phyloP scores from a whole-genome alignment of 768 basidiomycete species.

The Hypholoma fasciculare region DNA sequence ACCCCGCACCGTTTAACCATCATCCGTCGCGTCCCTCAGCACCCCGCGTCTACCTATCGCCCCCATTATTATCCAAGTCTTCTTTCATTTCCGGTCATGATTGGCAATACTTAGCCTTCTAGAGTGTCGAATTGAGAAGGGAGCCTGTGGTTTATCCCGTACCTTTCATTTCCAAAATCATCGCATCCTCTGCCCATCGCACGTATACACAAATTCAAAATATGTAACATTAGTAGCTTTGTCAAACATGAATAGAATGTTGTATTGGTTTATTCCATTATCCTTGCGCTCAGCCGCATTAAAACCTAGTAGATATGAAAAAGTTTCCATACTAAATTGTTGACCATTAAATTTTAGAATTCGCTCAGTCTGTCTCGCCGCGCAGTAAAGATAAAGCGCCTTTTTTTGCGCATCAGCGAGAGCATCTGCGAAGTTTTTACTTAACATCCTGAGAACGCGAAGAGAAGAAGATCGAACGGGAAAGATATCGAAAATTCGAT shows the following conservation, averaged over 20 bases:
- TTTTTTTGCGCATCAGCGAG: no score
- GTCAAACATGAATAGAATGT: neutral
- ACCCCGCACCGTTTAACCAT: neutral
- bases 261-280: neutral
- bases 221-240: slow-evolving; percentile 1
- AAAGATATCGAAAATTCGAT: no score
- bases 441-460: no score
- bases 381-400: no score
- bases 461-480: no score
- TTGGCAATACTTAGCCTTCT: slow-evolving; percentile 10
- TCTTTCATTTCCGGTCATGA: slow-evolving; percentile 8
- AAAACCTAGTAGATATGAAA: neutral
- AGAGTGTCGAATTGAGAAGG: slow-evolving; percentile 1
- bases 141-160: neutral
- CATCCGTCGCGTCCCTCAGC: neutral
- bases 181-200: neutral
- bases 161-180: neutral
- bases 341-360: no score
- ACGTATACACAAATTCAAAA: neutral
- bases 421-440: no score
- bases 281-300: neutral
- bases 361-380: no score
- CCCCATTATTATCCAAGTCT: neutral
- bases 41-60: neutral
- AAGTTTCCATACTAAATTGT: no score